These are phyloP conservation scores for Scedosporium aurantiacum DNA, from an alignment of 2,329 filamentous ascomycete genomes.

Conservation along the genomic window DNA sequence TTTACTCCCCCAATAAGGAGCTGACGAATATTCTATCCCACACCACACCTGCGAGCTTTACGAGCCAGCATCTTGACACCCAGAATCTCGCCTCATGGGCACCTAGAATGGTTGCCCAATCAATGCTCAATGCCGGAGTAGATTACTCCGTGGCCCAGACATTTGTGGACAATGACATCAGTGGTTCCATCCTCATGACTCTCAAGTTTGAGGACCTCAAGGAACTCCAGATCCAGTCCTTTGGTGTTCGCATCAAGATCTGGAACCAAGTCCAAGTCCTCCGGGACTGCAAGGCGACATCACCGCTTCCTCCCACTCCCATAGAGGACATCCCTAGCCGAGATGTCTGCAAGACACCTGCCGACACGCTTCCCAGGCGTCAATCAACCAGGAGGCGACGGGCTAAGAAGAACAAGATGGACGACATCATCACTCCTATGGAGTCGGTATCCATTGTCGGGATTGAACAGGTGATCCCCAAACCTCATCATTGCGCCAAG, in stretches of 20 bases:
- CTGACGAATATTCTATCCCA: slow-evolving; percentile 12
- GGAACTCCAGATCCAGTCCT: slow-evolving; percentile 70
- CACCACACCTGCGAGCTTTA: slow-evolving; percentile 36
- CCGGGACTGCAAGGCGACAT: slow-evolving; percentile 41
- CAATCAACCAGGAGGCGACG: slow-evolving; percentile 13
- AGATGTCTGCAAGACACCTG: slow-evolving; percentile 27
- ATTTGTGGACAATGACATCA: slow-evolving; percentile 88
- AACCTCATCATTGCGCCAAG: slow-evolving; percentile 73
- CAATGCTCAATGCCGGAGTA: slow-evolving; percentile 76
- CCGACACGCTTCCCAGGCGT: slow-evolving; percentile 17
- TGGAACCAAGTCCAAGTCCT: slow-evolving; percentile 71
- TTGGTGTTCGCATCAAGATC: slow-evolving; percentile 67
- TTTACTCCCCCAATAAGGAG: slow-evolving; percentile 7
- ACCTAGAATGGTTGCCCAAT: slow-evolving; percentile 67
- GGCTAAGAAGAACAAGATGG: slow-evolving; percentile 13
- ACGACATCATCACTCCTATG: slow-evolving; percentile 62
- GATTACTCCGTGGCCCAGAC: slow-evolving; percentile 68
- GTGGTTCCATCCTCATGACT: slow-evolving; percentile 75
- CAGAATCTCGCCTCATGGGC: slow-evolving; percentile 55
- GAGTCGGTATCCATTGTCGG: slow-evolving; percentile 87
- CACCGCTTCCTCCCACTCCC: slow-evolving; percentile 44
- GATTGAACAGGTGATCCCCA: slow-evolving; percentile 80
- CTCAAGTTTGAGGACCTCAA: slow-evolving; percentile 81
- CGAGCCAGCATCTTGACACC: slow-evolving; percentile 45
- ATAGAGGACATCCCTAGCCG: slow-evolving; percentile 49